phyloP scores from a whole-genome alignment of 495 filamentous ascomycete species.

The Amniculicola lignicola region DNA sequence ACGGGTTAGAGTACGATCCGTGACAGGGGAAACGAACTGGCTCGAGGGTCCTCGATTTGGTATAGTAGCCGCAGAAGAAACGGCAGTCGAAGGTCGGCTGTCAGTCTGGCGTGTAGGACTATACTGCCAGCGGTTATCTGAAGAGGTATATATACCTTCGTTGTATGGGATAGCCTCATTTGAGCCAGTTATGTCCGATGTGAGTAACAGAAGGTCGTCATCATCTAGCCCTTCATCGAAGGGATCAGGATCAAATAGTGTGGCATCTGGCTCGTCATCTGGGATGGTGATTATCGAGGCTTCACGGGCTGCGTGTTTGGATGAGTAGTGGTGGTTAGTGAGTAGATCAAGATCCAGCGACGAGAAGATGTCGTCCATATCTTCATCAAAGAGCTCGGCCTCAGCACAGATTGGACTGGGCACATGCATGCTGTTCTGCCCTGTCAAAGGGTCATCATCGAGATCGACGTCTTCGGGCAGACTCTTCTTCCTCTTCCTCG shows the following conservation, averaged over 20 bases:
- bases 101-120: too few relatives aligned
- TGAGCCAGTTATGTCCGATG: neutral
- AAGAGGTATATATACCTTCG: neutral
- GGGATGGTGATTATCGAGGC: too few relatives aligned
- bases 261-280: too few relatives aligned
- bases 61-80: too few relatives aligned
- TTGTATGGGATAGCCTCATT: neutral
- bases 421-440: too few relatives aligned
- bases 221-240: constrained; percentile 7
- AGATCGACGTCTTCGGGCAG: too few relatives aligned
- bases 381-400: neutral
- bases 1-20: neutral
- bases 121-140: too few relatives aligned
- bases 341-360: constrained; percentile 6
- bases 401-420: too few relatives aligned
- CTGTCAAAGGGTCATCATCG: too few relatives aligned
- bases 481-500: too few relatives aligned
- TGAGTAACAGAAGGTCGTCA: constrained; percentile 8
- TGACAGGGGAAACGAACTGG: constrained; percentile 14
- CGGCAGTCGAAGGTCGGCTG: too few relatives aligned
- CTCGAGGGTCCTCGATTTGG: neutral
- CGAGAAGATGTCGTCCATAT: constrained; percentile 13
- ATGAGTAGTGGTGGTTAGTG: neutral
- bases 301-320: too few relatives aligned
- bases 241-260: neutral